Base-by-base conservation (phyloP, 169 alveolate genomes). In the Cryptosporidium ubiquitum region DNA sequence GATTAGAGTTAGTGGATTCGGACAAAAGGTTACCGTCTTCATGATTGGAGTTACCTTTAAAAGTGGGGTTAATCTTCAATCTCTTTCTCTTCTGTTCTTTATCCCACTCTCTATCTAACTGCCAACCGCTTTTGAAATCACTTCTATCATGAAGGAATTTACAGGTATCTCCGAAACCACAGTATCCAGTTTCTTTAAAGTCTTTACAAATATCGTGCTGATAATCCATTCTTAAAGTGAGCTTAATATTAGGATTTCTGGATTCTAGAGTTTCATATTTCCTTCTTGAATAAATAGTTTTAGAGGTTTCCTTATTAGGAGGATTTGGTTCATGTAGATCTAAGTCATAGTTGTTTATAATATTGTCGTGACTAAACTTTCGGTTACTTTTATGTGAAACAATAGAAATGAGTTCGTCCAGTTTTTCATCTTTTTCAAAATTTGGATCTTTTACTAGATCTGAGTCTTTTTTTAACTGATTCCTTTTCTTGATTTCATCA, bases 141-240 rank as follows among this genome's bases (percentile, higher is more conserved):
- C 98, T 93, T 68, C 99, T 91, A 93, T 98, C 99, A 93, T 98
- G 99, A 55, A 98, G 93, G 91, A 96, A 98, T 73, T 96, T 95
- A 92, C 99, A 98, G 42, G 99, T 94, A 69, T 98, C 99, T 52
- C 99, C 99, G 91, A 96, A 98, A 1, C 98, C 98, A 85, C 99
- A 98, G 92, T 96, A 96, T 7, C 99, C 99, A 14, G 99, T 97
- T 84, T 97, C 99, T 89, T 97, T 96, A 91, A 94, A 98, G 93
- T 97, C 99, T 91, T 98, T 98, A 92, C 99, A 98, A 35, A 97
- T 86, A 69, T 97, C 99, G 7, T 99, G 99, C 57, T 97, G 97
- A 93, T 97, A 97, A 93, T 98, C 99, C 60, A 97, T 93, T 75
- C 98, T 93, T 69, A 96, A 92, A 23, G 99, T 96, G 60, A 96